Percentiles rank a stretch among this genome's conserved stretches.
phyloP scores from a whole-genome alignment of 2,329 filamentous ascomycete species.

The Gyromitra esculenta region DNA sequence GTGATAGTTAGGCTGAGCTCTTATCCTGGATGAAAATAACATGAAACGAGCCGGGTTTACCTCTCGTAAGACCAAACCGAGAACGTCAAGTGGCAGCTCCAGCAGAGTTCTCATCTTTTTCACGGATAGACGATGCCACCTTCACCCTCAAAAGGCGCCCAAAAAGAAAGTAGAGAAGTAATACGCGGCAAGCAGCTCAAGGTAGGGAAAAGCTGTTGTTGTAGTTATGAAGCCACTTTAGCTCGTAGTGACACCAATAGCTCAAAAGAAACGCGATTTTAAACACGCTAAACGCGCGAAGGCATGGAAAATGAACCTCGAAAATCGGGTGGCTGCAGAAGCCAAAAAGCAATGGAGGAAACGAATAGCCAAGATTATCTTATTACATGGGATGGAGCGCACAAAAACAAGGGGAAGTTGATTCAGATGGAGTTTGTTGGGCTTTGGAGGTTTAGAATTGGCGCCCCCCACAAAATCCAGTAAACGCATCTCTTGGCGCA shows the following conservation, averaged over 20 bases:
- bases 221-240: background rate
- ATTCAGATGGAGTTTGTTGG: background rate
- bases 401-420: background rate
- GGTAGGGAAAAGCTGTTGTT: background rate
- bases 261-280: background rate
- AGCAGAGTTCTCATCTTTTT: slow-evolving; percentile 29
- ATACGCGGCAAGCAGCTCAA: background rate
- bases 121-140: background rate
- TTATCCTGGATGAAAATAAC: background rate
- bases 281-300: background rate
- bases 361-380: background rate
- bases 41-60: slow-evolving; percentile 22
- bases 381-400: background rate
- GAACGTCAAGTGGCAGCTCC: slow-evolving; percentile 37
- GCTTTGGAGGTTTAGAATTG: background rate
- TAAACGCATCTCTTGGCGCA: background rate
- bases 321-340: background rate
- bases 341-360: background rate
- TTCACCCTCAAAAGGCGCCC: too few relatives aligned
- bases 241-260: background rate
- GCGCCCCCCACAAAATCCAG: background rate
- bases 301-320: background rate
- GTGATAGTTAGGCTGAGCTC: background rate
- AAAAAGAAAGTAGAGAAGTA: background rate
- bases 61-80: slow-evolving; percentile 26